Evolutionary conservation across 2,329 filamentous ascomycete genomes (phyloP).

Genomic region (Ascochyta lentis): DNA sequence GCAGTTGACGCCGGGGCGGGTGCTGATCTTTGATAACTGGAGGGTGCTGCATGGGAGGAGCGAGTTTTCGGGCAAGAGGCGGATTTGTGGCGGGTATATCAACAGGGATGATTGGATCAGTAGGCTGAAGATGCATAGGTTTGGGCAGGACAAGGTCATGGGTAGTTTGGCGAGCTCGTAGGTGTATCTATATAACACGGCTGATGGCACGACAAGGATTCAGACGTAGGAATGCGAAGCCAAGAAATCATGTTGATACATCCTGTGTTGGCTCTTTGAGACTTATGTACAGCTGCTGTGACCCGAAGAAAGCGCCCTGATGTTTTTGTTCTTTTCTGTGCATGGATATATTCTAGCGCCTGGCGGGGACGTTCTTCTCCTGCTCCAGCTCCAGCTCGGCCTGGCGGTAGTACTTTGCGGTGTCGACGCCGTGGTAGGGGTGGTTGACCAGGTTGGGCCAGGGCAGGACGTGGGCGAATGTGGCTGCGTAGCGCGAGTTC

Average conservation of each 20-base stretch:
- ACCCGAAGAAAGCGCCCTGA: constrained; percentile 25
- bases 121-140: constrained; percentile 28
- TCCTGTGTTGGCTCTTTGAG: constrained; percentile 28
- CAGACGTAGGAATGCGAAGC: background rate
- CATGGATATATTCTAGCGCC: constrained; percentile 10
- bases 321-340: constrained; percentile 17
- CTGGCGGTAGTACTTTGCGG: constrained; percentile 96
- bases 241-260: constrained; percentile 40
- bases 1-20: constrained; percentile 78
- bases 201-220: too few relatives aligned
- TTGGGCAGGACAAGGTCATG: constrained; percentile 24
- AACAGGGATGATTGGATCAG: constrained; percentile 40
- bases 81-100: constrained; percentile 85
- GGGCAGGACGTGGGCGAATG: constrained; percentile 83
- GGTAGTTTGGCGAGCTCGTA: constrained; percentile 17
- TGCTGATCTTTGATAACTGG: constrained; percentile 97
- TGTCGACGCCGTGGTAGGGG: constrained; percentile 85
- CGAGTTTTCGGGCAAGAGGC: constrained; percentile 80
- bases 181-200: background rate
- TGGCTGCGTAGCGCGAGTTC: constrained; percentile 88
- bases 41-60: constrained; percentile 86
- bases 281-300: constrained; percentile 37
- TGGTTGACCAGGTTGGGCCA: constrained; percentile 99
- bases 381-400: constrained; percentile 92
- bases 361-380: constrained; percentile 56